These are phyloP conservation scores for Pestalotiopsis sp. DNA, from an alignment of 2,329 filamentous ascomycete species.

Conservation along the genomic window DNA sequence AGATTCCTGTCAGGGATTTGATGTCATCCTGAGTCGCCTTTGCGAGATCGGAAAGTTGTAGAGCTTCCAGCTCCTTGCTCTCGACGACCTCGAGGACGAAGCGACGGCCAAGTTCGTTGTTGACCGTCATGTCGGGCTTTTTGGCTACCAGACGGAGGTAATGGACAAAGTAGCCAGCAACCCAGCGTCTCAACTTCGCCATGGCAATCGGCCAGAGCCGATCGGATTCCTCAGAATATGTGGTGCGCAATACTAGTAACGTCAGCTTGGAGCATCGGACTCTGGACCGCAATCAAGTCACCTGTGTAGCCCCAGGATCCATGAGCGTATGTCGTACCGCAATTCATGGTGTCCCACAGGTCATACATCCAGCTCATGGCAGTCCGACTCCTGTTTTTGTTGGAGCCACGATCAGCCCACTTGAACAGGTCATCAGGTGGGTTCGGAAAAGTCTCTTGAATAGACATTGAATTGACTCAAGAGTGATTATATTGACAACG, in stretches of 20 bases:
- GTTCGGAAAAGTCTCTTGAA: neutral
- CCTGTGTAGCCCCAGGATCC: constrained; percentile 3
- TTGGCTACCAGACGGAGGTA: neutral
- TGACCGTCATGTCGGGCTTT: neutral
- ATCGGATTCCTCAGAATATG: neutral
- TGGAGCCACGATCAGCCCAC: neutral
- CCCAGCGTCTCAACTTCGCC: neutral
- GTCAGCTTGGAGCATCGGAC: neutral
- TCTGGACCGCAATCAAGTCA: neutral
- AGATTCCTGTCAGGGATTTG: neutral
- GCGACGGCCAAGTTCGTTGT: neutral
- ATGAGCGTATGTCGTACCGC: neutral
- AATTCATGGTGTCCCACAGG: neutral
- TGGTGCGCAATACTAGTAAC: neutral
- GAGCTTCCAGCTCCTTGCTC: constrained; percentile 3
- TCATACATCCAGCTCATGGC: constrained; percentile 1
- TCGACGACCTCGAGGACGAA: neutral
- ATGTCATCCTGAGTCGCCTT: neutral
- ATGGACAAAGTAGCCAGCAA: neutral
- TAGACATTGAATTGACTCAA: neutral
- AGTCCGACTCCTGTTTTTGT: neutral
- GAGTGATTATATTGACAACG: neutral
- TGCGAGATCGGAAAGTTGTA: neutral
- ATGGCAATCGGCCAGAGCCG: neutral
- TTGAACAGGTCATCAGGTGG: neutral